These are phyloP conservation scores for Ceratobasidium sp. DNA, from an alignment of 1,284 basidiomycete species.

Conservation along the genomic window DNA sequence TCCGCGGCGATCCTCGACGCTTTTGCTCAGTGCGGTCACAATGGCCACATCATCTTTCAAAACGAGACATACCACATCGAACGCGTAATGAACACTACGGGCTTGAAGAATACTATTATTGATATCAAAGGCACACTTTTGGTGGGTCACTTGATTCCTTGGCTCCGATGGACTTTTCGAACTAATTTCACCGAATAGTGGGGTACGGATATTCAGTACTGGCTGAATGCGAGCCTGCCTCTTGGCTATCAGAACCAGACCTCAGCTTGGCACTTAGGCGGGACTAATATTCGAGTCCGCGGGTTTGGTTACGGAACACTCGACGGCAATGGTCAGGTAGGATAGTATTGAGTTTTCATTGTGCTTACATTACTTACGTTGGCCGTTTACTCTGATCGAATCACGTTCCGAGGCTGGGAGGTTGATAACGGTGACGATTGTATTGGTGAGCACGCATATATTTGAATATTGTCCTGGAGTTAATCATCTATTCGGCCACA, in stretches of 20 bases:
- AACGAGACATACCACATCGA: slow-evolving; percentile 39
- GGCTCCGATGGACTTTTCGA: not conserved
- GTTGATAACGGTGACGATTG: slow-evolving; percentile 55
- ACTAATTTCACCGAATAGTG: slow-evolving; percentile 2
- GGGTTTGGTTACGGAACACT: slow-evolving; percentile 54
- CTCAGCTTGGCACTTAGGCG: slow-evolving; percentile 53
- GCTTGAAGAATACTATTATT: slow-evolving; percentile 20
- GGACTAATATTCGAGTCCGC: slow-evolving; percentile 53
- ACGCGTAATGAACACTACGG: slow-evolving; percentile 42
- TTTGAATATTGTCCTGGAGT: too few species aligned
- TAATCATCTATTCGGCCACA: slow-evolving; percentile 44
- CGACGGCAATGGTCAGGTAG: slow-evolving; percentile 54
- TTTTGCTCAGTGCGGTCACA: slow-evolving; percentile 26
- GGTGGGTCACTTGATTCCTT: slow-evolving; percentile 9
- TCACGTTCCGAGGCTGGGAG: slow-evolving; percentile 57
- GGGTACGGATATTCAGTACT: slow-evolving; percentile 52
- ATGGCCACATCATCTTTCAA: slow-evolving; percentile 37
- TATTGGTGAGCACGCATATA: slow-evolving; percentile 2
- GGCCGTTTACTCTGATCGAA: slow-evolving; percentile 52
- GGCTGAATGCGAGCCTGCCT: slow-evolving; percentile 52
- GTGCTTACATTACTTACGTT: too few species aligned
- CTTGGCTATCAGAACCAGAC: slow-evolving; percentile 55
- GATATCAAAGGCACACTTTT: slow-evolving; percentile 40
- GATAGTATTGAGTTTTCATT: not conserved
- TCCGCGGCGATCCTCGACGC: slow-evolving; percentile 23